Evolutionary conservation across 192 early-diverging fungal species (phyloP), one percentile per base, ranked within the genome.

Genomic region (Backusella liffmaniae): DNA sequence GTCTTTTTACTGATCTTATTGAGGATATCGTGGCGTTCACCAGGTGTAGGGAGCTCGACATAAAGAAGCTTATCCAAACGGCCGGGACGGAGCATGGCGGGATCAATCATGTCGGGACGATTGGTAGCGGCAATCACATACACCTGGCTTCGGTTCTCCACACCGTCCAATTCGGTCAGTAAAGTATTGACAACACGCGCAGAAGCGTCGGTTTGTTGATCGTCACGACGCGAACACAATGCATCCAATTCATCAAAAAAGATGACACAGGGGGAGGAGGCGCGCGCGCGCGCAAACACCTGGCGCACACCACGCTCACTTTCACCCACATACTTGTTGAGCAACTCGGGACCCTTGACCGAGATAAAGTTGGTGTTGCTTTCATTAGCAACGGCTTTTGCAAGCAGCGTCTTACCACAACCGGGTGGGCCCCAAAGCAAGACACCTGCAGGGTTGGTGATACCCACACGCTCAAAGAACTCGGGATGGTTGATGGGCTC

Each of bases 311-410:
- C 96, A 32, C 97, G 87, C 83, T 99, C 98, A 85, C 96, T 98
- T 79, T 99, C 98, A 66, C 98, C 98, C 2, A 99, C 98, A 76
- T 98, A 99, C 87, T 99, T 99, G 86, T 98, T 98, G 56, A 99
- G 84, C 18, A 99, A 84, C 78, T 99, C 98, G 13, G 97, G 97
- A 7, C 98, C 98, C 77, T 99, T 99, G 67, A 99, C 97, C 44
- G 94, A 96, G 67, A 99, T 96, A 77, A 99, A 99, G 84, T 98
- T 99, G 77, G 95, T 97, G 73, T 96, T 92, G 70, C 93, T 96
- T 82, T 98, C 97, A 80, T 95, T 99, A 1, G 98, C 97, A 66
- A 99, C 96, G 5, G 98, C 98, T 76, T 99, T 99, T 21, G 97
- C 98, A 67, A 98, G 84, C 68, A 99, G 84, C 13, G 98, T 99